These are phyloP conservation scores for Persicaria tinctoria DNA, from an alignment of 148 eudicot species.

Conservation along the genomic window DNA sequence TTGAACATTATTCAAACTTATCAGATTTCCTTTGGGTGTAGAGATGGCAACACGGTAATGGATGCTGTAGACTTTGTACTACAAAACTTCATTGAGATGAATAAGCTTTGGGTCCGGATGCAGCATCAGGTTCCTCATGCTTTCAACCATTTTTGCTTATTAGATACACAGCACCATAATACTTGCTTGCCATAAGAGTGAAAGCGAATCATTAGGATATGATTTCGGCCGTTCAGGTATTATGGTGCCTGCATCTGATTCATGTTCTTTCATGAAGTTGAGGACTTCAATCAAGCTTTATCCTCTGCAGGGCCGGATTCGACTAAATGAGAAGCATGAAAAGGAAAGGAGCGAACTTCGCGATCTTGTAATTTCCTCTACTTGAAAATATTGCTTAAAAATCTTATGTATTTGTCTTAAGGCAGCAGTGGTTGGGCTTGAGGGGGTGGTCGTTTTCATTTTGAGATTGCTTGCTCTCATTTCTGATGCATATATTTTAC, in stretches of 20 bases:
- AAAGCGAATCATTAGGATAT: conserved; percentile 69
- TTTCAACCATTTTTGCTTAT: conserved; percentile 15
- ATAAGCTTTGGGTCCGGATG: conserved; percentile 98
- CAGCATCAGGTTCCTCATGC: conserved; percentile 76
- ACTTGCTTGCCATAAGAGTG: conserved; percentile 75
- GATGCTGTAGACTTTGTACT: conserved; percentile 99
- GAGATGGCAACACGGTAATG: conserved; percentile 78
- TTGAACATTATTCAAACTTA: conserved; percentile 6
- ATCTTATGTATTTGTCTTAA: background rate
- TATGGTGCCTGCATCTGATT: conserved; percentile 82
- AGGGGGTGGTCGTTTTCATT: background rate
- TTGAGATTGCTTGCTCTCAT: conserved; percentile 15
- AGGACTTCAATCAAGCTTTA: conserved; percentile 94
- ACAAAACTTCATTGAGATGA: conserved; percentile 96
- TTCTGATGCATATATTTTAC: conserved; percentile 21
- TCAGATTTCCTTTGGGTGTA: conserved; percentile 21
- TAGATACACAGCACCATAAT: conserved; percentile 49
- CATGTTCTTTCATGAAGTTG: conserved; percentile 85
- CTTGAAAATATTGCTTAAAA: conserved; percentile 30
- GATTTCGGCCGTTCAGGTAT: conserved; percentile 97
- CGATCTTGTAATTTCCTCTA: conserved; percentile 67
- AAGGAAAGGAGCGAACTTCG: conserved; percentile 98
- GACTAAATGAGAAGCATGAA: conserved; percentile 69
- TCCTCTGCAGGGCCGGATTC: conserved; percentile 98
- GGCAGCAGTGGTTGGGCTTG: background rate